These are phyloP conservation scores for Petunia axillaris DNA, from an alignment of 257 asterid genomes.

Conservation along the genomic window DNA sequence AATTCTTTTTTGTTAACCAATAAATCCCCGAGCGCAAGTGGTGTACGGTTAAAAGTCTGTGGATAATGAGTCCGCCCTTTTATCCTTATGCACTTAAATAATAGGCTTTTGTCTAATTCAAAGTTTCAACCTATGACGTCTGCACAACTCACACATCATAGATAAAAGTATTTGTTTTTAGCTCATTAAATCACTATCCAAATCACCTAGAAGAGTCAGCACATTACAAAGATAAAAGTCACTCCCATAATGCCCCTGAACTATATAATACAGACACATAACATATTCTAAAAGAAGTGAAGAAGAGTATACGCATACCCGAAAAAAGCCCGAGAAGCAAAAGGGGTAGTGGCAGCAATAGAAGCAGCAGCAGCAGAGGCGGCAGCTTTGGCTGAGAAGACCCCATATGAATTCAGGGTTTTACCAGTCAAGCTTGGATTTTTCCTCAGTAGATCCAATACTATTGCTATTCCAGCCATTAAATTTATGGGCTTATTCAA, in stretches of 20 bases:
- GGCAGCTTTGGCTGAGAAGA: slow-evolving; percentile 53
- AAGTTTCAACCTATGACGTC: too few relatives aligned
- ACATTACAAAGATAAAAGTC: not conserved
- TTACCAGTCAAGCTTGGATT: slow-evolving; percentile 50
- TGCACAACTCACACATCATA: not conserved
- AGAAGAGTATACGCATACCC: slow-evolving; percentile 42
- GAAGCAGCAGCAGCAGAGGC: slow-evolving; percentile 51
- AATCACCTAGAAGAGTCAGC: not conserved
- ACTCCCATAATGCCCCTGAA: not conserved
- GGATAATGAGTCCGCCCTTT: too few relatives aligned
- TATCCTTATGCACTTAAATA: too few relatives aligned
- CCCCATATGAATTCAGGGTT: slow-evolving; percentile 50
- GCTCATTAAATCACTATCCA: not conserved
- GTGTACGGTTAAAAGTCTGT: too few relatives aligned
- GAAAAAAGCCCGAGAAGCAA: slow-evolving; percentile 57
- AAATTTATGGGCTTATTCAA: not conserved
- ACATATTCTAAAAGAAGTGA: not conserved
- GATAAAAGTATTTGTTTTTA: not conserved
- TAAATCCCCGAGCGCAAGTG: too few relatives aligned
- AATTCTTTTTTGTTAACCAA: too few relatives aligned
- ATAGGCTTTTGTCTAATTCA: too few relatives aligned
- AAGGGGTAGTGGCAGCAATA: slow-evolving; percentile 54
- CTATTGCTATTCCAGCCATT: slow-evolving; percentile 65
- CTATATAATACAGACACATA: not conserved
- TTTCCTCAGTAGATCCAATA: slow-evolving; percentile 61